phyloP scores from a whole-genome alignment of 208 protist species.

The Acanthamoeba culbertsoni region DNA sequence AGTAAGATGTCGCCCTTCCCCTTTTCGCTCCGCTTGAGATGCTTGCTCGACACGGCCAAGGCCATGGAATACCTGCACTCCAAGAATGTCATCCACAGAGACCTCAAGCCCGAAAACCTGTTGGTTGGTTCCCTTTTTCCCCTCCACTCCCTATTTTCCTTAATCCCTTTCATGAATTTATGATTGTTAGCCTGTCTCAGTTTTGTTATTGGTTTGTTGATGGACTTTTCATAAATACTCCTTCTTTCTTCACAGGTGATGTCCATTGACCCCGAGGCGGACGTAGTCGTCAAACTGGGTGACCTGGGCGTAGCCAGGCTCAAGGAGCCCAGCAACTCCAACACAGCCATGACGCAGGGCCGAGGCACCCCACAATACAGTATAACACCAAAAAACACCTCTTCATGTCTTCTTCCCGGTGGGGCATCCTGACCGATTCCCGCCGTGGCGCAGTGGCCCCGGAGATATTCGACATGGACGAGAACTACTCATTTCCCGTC shows the following conservation, averaged over 20 bases:
- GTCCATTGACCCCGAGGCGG: conserved; percentile 5
- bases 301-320: conserved; percentile 28
- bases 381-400: not conserved
- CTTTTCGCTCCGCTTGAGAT: not conserved
- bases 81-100: conserved; percentile 12
- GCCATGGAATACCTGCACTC: conserved; percentile 39
- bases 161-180: too few relatives aligned
- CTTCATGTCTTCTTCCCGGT: not conserved
- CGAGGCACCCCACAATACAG: conserved; percentile 46
- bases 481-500: conserved; percentile 37
- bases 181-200: too few relatives aligned
- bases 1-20: conserved; percentile 11
- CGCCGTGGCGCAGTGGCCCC: not conserved
- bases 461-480: conserved; percentile 35
- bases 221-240: too few relatives aligned
- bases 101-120: conserved; percentile 44
- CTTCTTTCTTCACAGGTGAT: not conserved
- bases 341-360: conserved; percentile 7
- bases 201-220: too few relatives aligned
- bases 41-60: not conserved
- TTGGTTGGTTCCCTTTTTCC: conserved; percentile 16
- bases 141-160: too few relatives aligned
- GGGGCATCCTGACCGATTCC: not conserved
- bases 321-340: not conserved
- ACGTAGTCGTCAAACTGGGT: not conserved